Percentiles rank a stretch among this genome's conserved stretches.
Conservation (phyloP, 345 rosid genomes). For the Camelina laxa region DNA sequence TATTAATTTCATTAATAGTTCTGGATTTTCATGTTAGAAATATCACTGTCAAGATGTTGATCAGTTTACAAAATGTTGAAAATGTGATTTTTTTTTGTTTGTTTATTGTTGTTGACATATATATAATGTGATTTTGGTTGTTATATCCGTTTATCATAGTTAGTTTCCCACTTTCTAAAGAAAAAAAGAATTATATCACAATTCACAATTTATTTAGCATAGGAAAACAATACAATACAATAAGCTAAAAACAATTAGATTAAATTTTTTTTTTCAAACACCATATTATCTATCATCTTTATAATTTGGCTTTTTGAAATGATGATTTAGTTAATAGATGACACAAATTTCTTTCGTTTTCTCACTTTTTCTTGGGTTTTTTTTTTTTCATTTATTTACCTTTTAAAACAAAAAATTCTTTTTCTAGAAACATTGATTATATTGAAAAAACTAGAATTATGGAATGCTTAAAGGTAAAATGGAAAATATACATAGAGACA, state of each 20-base stretch:
- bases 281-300: background rate
- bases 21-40: no score
- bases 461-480: background rate
- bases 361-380: background rate
- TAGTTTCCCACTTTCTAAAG: background rate
- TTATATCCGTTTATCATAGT: no score
- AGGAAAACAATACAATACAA: background rate
- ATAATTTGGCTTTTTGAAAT: background rate
- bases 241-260: background rate
- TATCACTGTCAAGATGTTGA: background rate
- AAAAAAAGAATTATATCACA: no score
- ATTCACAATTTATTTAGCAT: background rate
- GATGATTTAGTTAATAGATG: background rate
- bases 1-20: no score
- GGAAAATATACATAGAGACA: slow-evolving; percentile 1
- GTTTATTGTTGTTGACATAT: background rate
- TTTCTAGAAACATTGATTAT: background rate
- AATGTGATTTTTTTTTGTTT: background rate
- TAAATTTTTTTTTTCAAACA: background rate
- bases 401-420: background rate
- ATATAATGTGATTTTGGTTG: background rate
- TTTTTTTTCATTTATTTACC: background rate
- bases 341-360: background rate
- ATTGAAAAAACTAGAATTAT: background rate
- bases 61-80: background rate